Base-by-base conservation (phyloP, 2,329 filamentous ascomycete genomes). In the Berkeleyomyces basicola region DNA sequence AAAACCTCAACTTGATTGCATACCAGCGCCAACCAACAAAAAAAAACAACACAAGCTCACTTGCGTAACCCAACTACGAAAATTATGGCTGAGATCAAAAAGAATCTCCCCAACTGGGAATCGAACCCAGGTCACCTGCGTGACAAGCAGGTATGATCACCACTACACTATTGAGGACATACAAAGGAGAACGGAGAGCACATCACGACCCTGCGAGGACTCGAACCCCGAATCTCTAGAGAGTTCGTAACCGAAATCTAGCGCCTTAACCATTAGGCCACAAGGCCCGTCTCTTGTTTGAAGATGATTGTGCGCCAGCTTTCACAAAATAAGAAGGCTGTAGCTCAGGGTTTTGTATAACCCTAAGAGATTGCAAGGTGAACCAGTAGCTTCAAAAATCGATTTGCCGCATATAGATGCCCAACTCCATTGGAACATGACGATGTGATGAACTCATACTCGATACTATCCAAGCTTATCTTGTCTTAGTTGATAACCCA, bases 71-170 rank as follows among this genome's bases (percentile, higher is more conserved):
- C 3, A 47, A 2, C 1, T 47, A 23, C 44, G 16, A 51, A 31
- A n/a, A 7, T 5, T 16, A 7, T n/a, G 23, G 11, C 14, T 6
- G n/a, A 3, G 7, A 36, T 36, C 46, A 59, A 46, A 23, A 59
- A 39, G 0, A 46, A 7, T 16, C 58, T 61, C 58, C 58, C 58
- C 58, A 61, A 49, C 58, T 61, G 58, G 58, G 58, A 61, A 61
- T 61, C 58, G 58, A 61, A 61, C 58, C 58, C 58, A 61, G 58
- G 58, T 61, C 58, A 61, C 58, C 58, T 61, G 58, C 58, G 58
- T 61, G 58, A 61, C 58, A 61, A 61, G 58, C 58, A 61, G 58
- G 58, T 61, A 61, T 61, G 58, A 61, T 61, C 58, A 61, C 57
- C 57, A 59, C 58, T 59, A 59, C 58, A 59, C 58, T 59, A 46